phyloP scores from a whole-genome alignment of 2,329 filamentous ascomycete genomes.

The Monosporascus sp. region DNA sequence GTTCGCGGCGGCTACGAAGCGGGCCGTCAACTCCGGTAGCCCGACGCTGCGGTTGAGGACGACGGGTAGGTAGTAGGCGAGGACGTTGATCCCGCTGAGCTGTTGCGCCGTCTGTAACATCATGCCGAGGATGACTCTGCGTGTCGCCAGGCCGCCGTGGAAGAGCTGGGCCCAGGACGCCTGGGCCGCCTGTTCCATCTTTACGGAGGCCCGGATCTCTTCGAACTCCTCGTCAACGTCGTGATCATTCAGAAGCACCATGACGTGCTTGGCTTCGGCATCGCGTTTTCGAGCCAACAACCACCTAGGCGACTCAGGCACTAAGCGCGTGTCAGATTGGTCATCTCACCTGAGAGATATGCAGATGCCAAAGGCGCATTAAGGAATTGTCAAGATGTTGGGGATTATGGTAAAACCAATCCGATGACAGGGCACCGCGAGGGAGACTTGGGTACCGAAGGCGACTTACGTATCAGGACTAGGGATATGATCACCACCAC shows the following conservation, averaged over 20 bases:
- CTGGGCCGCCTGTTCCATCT: constrained; percentile 1
- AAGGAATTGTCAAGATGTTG: too few species aligned
- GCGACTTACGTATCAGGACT: background rate
- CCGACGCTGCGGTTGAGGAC: constrained; percentile 2
- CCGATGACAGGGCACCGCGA: background rate
- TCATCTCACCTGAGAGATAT: background rate
- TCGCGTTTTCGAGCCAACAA: background rate
- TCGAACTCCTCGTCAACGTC: constrained; percentile 2
- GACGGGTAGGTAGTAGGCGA: constrained; percentile 3
- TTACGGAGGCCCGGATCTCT: constrained; percentile 2
- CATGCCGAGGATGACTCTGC: constrained; percentile 3
- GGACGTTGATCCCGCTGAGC: constrained; percentile 5
- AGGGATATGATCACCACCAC: background rate
- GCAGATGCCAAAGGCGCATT: too few species aligned
- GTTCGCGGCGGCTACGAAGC: constrained; percentile 2
- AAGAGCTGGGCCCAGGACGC: constrained; percentile 3
- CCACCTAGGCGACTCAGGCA: background rate
- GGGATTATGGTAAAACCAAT: too few species aligned
- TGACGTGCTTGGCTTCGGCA: constrained; percentile 1
- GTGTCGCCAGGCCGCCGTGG: constrained; percentile 1
- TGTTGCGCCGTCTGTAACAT: constrained; percentile 1
- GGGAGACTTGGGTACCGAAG: background rate
- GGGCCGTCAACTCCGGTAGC: constrained; percentile 1
- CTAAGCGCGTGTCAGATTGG: background rate
- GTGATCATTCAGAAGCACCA: constrained; percentile 1